Conservation (phyloP, 805 yeast genomes). For the Cyberlindnera saturnus region DNA sequence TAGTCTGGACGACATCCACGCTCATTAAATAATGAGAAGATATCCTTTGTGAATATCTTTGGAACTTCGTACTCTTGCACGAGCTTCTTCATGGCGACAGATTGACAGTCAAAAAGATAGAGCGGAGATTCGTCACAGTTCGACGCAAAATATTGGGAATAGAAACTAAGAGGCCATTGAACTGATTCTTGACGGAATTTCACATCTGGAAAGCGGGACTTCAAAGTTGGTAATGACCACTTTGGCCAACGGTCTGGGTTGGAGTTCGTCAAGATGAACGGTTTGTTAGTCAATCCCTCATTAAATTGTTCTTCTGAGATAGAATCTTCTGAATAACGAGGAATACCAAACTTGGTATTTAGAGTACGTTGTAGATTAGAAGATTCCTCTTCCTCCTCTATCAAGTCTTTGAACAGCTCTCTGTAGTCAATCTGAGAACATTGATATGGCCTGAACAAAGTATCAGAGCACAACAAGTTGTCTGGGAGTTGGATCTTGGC, state of each 20-base stretch:
- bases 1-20: slow-evolving; percentile 70
- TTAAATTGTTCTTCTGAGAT: slow-evolving; percentile 44
- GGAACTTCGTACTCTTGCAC: slow-evolving; percentile 52
- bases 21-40: slow-evolving; percentile 48
- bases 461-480: slow-evolving; percentile 62
- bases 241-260: slow-evolving; percentile 47
- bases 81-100: slow-evolving; percentile 56
- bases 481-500: slow-evolving; percentile 40
- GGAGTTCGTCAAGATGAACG: slow-evolving; percentile 51
- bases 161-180: slow-evolving; percentile 64
- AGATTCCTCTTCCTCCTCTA: slow-evolving; percentile 37
- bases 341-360: slow-evolving; percentile 34
- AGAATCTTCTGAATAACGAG: slow-evolving; percentile 40
- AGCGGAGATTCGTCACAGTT: slow-evolving; percentile 82
- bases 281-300: slow-evolving; percentile 40
- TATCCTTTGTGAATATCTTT: slow-evolving; percentile 47
- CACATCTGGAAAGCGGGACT: slow-evolving; percentile 49
- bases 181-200: slow-evolving; percentile 81
- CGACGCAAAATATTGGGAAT: slow-evolving; percentile 49
- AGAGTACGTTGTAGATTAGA: slow-evolving; percentile 17
- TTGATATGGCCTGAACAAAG: slow-evolving; percentile 78
- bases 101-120: slow-evolving; percentile 78
- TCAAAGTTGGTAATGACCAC: slow-evolving; percentile 52
- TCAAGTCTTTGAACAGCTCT: slow-evolving; percentile 39
- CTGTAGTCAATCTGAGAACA: slow-evolving; percentile 65